Evolutionary conservation across 2,329 filamentous ascomycete species (phyloP).

Genomic region (Apiospora aurea): DNA sequence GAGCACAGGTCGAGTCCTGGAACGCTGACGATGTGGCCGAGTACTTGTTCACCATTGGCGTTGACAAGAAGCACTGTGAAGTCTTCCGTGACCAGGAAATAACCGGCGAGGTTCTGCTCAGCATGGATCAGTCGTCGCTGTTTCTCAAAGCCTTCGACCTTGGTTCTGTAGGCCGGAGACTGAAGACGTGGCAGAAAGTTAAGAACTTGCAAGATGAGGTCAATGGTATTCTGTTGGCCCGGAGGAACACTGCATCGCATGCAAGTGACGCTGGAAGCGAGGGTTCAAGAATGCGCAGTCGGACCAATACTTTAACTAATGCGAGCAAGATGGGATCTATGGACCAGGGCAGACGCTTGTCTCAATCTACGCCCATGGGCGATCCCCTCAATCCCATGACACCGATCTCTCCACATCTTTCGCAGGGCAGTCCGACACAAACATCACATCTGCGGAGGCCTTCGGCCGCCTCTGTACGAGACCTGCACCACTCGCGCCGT

Average conservation of each 20-base stretch:
- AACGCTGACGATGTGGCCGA: constrained; percentile 83
- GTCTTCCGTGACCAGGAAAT: constrained; percentile 97
- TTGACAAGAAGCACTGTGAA: constrained; percentile 90
- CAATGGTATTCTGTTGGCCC: constrained; percentile 55
- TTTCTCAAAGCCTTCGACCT: constrained; percentile 96
- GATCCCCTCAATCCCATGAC: constrained; percentile 53
- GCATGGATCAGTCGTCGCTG: constrained; percentile 93
- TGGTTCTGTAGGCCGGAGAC: constrained; percentile 84
- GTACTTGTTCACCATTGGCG: constrained; percentile 83
- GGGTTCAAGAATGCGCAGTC: constrained; percentile 57
- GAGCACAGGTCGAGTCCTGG: constrained; percentile 81
- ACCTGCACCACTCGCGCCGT: constrained; percentile 82
- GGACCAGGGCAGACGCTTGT: constrained; percentile 56
- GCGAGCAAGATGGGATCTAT: constrained; percentile 51
- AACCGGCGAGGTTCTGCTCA: constrained; percentile 87
- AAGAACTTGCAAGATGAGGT: constrained; percentile 90
- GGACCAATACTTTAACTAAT: constrained; percentile 64
- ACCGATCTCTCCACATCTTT: constrained; percentile 47
- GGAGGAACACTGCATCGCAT: constrained; percentile 62
- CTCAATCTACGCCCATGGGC: constrained; percentile 60
- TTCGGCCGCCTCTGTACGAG: constrained; percentile 82
- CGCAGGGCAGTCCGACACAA: constrained; percentile 56
- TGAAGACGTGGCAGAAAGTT: constrained; percentile 98
- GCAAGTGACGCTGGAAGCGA: constrained; percentile 67
- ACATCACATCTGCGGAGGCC: constrained; percentile 65